phyloP scores from a whole-genome alignment of 73 alveolate species.

The Loxodes magnus region DNA sequence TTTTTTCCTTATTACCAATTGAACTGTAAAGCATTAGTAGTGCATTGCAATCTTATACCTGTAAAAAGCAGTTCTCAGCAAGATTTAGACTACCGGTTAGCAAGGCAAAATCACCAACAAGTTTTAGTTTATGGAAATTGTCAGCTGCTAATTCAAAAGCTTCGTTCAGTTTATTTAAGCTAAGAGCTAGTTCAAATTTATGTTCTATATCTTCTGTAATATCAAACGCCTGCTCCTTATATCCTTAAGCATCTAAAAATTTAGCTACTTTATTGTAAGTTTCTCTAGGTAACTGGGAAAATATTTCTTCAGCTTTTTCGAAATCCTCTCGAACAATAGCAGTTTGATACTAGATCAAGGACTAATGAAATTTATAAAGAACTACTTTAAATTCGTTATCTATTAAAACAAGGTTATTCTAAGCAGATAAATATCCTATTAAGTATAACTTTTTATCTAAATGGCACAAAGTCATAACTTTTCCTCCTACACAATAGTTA shows the following conservation, averaged over 20 bases:
- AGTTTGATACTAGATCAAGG: conserved; percentile 43
- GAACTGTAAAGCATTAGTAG: conserved; percentile 60
- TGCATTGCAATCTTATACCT: conserved; percentile 75
- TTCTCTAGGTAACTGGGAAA: conserved; percentile 46
- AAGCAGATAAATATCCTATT: conserved; percentile 51
- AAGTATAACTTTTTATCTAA: conserved; percentile 55
- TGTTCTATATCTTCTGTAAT: conserved; percentile 78
- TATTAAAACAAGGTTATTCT: conserved; percentile 64
- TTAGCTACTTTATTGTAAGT: conserved; percentile 55
- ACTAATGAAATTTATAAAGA: conserved; percentile 33
- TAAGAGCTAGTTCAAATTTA: conserved; percentile 75
- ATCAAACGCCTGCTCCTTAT: conserved; percentile 74
- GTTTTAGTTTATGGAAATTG: conserved; percentile 64
- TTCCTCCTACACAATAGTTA: conserved; percentile 73
- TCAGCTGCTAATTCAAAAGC: conserved; percentile 72
- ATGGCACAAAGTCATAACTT: conserved; percentile 44
- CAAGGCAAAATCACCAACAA: conserved; percentile 88
- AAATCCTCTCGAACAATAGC: conserved; percentile 25
- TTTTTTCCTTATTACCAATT: conserved; percentile 53
- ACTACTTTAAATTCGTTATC: conserved; percentile 51
- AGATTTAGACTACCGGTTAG: conserved; percentile 62
- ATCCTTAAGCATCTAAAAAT: conserved; percentile 64
- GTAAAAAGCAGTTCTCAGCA: conserved; percentile 71
- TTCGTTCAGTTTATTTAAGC: conserved; percentile 60
- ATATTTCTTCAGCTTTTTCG: conserved; percentile 47